Percentiles rank a stretch among this genome's conserved stretches.
Evolutionary conservation across 2,329 filamentous ascomycete genomes (phyloP).

Genomic region (Plenodomus biglobosus): DNA sequence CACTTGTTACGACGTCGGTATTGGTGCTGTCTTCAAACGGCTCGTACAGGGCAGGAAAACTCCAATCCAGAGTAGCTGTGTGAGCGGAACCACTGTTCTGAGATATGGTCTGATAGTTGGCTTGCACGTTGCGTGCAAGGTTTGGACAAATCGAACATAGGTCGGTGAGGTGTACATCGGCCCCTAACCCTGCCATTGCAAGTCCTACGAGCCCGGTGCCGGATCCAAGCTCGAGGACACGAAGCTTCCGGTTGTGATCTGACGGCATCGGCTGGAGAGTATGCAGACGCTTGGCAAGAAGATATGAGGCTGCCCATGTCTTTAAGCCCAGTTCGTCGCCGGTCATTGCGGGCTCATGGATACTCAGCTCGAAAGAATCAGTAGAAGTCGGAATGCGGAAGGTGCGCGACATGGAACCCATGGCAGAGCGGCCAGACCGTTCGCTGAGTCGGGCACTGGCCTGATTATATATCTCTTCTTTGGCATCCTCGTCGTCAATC

Average conservation of each 20-base stretch:
- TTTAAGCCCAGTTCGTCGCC: slow-evolving; percentile 89
- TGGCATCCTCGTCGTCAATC: slow-evolving; percentile 66
- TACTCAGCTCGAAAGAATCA: slow-evolving; percentile 58
- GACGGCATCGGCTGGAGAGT: slow-evolving; percentile 27
- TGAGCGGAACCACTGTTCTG: slow-evolving; percentile 59
- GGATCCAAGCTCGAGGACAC: slow-evolving; percentile 76
- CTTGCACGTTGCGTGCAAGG: slow-evolving; percentile 68
- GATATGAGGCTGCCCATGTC: slow-evolving; percentile 91
- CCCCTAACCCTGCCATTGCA: slow-evolving; percentile 72
- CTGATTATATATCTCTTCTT: slow-evolving; percentile 72
- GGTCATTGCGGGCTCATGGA: slow-evolving; percentile 85
- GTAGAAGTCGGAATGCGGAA: slow-evolving; percentile 59
- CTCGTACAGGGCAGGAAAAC: slow-evolving; percentile 55
- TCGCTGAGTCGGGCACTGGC: slow-evolving; percentile 81
- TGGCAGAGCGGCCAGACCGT: slow-evolving; percentile 75
- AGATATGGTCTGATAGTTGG: slow-evolving; percentile 62
- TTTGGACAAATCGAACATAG: slow-evolving; percentile 82
- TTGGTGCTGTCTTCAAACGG: slow-evolving; percentile 11
- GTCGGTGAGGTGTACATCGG: slow-evolving; percentile 75
- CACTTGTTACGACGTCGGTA: slow-evolving; percentile 7
- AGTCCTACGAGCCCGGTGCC: slow-evolving; percentile 91
- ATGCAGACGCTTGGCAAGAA: slow-evolving; percentile 72
- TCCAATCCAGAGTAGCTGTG: slow-evolving; percentile 74
- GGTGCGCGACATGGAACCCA: slow-evolving; percentile 63
- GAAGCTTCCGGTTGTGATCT: slow-evolving; percentile 4